Conservation (phyloP, 805 yeast genomes). For the Schwanniomyces polymorphus region DNA sequence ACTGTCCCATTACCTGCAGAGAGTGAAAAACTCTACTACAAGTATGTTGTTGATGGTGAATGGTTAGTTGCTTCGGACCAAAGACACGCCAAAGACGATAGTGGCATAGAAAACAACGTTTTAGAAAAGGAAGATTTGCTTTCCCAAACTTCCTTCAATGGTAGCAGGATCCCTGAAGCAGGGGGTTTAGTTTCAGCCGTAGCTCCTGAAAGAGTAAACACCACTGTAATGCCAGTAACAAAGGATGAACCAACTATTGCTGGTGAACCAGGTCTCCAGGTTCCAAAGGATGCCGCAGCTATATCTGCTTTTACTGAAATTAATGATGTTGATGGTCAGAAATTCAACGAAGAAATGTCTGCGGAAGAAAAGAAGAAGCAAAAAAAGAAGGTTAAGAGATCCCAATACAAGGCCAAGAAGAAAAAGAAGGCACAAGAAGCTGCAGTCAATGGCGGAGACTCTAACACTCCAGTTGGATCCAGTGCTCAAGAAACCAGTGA, state of each 20-base stretch:
- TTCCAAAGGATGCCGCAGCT: slow-evolving; percentile 64
- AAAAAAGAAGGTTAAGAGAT: slow-evolving; percentile 45
- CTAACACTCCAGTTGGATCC: slow-evolving; percentile 3
- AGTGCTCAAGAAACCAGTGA: background rate
- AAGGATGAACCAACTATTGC: slow-evolving; percentile 36
- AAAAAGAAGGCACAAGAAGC: slow-evolving; percentile 25
- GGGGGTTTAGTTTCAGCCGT: slow-evolving; percentile 27
- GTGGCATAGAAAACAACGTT: slow-evolving; percentile 54
- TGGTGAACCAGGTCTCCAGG: slow-evolving; percentile 74
- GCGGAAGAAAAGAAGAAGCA: slow-evolving; percentile 41
- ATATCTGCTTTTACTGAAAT: slow-evolving; percentile 65
- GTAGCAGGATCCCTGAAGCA: slow-evolving; percentile 31
- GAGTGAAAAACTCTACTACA: slow-evolving; percentile 46
- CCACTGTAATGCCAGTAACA: slow-evolving; percentile 38
- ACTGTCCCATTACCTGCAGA: slow-evolving; percentile 54
- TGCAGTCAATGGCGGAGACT: slow-evolving; percentile 17
- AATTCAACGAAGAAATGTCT: slow-evolving; percentile 46
- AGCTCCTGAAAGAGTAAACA: slow-evolving; percentile 14
- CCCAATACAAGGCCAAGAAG: slow-evolving; percentile 43
- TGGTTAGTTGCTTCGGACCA: slow-evolving; percentile 51
- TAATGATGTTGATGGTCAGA: slow-evolving; percentile 46
- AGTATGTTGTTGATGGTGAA: slow-evolving; percentile 69
- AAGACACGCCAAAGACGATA: slow-evolving; percentile 44
- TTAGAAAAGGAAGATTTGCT: slow-evolving; percentile 38
- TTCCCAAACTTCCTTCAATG: slow-evolving; percentile 10